Evolutionary conservation across 108 stramenopile species (phyloP).

Genomic region (Conticribra weissflogii): DNA sequence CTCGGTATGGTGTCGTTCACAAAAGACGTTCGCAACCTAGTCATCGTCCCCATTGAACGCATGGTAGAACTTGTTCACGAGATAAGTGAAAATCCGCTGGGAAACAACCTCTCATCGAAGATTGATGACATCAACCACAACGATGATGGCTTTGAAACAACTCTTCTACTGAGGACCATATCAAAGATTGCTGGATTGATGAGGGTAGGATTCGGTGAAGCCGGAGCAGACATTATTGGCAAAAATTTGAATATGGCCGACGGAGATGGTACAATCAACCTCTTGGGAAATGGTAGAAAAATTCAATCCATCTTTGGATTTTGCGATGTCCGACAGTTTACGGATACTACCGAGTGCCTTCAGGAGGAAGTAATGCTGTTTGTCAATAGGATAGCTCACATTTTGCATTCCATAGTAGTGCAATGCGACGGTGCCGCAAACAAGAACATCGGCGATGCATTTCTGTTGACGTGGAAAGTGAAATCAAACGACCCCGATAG

Average conservation of each 20-base stretch:
- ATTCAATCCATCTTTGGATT: conserved; percentile 81
- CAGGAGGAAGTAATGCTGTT: conserved; percentile 87
- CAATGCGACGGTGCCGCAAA: conserved; percentile 71
- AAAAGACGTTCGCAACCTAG: conserved; percentile 66
- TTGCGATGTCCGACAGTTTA: conserved; percentile 82
- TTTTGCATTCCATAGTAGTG: conserved; percentile 65
- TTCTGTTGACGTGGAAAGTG: conserved; percentile 83
- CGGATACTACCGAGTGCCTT: conserved; percentile 81
- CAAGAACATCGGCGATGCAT: conserved; percentile 89
- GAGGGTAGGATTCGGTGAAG: conserved; percentile 86
- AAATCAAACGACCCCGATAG: conserved; percentile 12
- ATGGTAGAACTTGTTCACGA: conserved; percentile 66
- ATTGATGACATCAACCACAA: conserved; percentile 27
- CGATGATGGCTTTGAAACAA: conserved; percentile 76
- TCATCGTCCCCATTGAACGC: conserved; percentile 78
- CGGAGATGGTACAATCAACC: conserved; percentile 47
- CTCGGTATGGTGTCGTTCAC: conserved; percentile 61
- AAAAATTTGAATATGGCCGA: conserved; percentile 62
- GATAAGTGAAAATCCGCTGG: conserved; percentile 65
- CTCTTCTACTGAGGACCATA: conserved; percentile 71
- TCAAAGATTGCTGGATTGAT: conserved; percentile 80
- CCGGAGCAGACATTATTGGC: conserved; percentile 81
- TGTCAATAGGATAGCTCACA: conserved; percentile 75
- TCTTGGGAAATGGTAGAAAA: conserved; percentile 60
- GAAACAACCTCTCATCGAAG: conserved; percentile 30